These are phyloP conservation scores for Litchi chinensis DNA, from an alignment of 345 rosid species.

Conservation along the genomic window DNA sequence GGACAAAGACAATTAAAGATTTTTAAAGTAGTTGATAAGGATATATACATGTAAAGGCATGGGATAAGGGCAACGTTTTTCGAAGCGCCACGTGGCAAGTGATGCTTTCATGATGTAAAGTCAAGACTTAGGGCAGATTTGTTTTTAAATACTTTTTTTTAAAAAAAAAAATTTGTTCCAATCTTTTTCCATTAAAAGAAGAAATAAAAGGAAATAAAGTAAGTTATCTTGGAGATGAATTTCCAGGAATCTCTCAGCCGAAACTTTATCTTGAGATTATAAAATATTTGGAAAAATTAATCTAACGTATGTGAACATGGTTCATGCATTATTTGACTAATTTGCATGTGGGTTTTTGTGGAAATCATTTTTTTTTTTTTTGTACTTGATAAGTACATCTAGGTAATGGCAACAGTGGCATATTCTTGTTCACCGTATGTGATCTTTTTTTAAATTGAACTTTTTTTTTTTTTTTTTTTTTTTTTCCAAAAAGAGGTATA, in stretches of 20 bases:
- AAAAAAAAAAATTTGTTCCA: too few relatives aligned
- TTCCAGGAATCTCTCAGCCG: slow-evolving; percentile 12
- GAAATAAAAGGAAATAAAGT: slow-evolving; percentile 3
- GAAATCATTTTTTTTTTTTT: too few relatives aligned
- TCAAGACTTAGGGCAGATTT: not conserved
- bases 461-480: too few relatives aligned
- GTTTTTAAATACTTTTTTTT: too few relatives aligned
- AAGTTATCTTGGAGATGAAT: not conserved
- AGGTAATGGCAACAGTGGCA: not conserved
- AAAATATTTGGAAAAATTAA: not conserved
- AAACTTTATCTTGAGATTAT: not conserved
- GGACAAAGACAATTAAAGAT: not conserved
- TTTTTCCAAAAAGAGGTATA: too few relatives aligned
- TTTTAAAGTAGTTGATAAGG: not conserved
- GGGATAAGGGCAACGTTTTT: not conserved
- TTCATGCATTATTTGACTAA: not conserved
- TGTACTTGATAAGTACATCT: not conserved
- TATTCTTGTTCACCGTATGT: too few relatives aligned
- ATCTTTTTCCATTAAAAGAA: not conserved
- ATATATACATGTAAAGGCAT: slow-evolving; percentile 12
- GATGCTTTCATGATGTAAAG: not conserved
- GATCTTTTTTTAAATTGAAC: too few relatives aligned
- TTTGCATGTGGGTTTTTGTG: not conserved
- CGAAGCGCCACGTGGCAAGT: not conserved
- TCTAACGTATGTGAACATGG: not conserved